Evolutionary conservation across 2,329 filamentous ascomycete species (phyloP).

Genomic region (Pleurostoma richardsiae): DNA sequence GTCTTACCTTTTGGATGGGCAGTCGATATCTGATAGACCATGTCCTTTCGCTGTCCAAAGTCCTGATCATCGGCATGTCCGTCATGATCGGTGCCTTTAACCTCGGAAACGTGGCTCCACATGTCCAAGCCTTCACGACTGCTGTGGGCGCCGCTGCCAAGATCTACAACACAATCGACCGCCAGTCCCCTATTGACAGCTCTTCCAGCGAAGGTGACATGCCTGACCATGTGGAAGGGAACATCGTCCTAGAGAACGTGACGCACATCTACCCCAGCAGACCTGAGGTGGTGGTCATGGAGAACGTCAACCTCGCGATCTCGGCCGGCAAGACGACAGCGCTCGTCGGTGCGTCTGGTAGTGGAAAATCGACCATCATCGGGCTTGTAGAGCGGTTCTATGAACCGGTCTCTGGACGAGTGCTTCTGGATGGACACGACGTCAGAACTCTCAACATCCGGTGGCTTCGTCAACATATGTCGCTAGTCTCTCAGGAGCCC

Average conservation of each 20-base stretch:
- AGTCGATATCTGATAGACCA: conserved; percentile 66
- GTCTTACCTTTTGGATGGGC: conserved; percentile 84
- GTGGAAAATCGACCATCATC: conserved; percentile 91
- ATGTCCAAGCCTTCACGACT: conserved; percentile 80
- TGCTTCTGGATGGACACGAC: conserved; percentile 79
- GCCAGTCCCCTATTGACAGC: conserved; percentile 77
- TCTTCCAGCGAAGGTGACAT: conserved; percentile 65
- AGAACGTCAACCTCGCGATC: conserved; percentile 72
- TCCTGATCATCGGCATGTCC: conserved; percentile 83
- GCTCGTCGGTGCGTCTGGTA: conserved; percentile 88
- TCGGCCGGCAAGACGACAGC: conserved; percentile 91
- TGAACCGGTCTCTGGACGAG: conserved; percentile 73
- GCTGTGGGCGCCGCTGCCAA: conserved; percentile 81
- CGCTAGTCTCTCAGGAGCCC: conserved; percentile 89
- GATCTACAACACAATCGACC: conserved; percentile 92
- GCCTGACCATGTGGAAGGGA: conserved; percentile 68
- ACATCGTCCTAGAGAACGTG: conserved; percentile 74
- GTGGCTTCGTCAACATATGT: conserved; percentile 89
- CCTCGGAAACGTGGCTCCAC: conserved; percentile 80
- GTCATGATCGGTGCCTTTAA: conserved; percentile 93
- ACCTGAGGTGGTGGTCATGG: conserved; percentile 84
- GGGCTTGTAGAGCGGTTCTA: conserved; percentile 94
- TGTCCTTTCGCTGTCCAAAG: conserved; percentile 60
- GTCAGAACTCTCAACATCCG: conserved; percentile 76
- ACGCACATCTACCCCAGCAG: conserved; percentile 94